phyloP scores from a whole-genome alignment of 305 asterid genomes.

The Fraxinus nigra region DNA sequence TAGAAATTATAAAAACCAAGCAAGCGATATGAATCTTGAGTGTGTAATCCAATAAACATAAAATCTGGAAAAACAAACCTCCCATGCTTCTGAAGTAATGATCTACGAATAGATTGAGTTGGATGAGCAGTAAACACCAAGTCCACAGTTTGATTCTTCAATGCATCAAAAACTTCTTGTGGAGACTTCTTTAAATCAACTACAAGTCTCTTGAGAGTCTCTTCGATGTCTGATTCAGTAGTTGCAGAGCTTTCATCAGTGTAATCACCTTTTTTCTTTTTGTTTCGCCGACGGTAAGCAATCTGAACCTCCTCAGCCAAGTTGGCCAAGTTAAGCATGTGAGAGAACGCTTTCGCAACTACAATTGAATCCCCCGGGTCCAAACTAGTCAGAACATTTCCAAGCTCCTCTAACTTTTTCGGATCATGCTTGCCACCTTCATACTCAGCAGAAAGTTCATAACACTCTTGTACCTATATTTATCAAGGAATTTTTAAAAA shows the following conservation, averaged over 20 bases:
- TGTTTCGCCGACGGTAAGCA: slow-evolving; percentile 45
- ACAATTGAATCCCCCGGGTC: slow-evolving; percentile 60
- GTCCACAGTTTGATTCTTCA: slow-evolving; percentile 55
- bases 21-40: background rate
- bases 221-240: slow-evolving; percentile 54
- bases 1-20: background rate
- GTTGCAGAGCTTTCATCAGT: slow-evolving; percentile 49
- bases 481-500: background rate
- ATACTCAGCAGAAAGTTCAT: slow-evolving; percentile 55
- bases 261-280: slow-evolving; percentile 44
- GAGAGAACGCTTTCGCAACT: slow-evolving; percentile 48
- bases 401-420: slow-evolving; percentile 49
- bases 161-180: slow-evolving; percentile 47
- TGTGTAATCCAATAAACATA: background rate
- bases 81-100: slow-evolving; percentile 53
- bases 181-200: slow-evolving; percentile 46
- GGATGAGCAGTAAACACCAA: slow-evolving; percentile 55
- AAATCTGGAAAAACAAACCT: slow-evolving; percentile 30
- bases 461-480: slow-evolving; percentile 46
- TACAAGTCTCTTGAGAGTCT: slow-evolving; percentile 50
- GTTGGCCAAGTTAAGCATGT: slow-evolving; percentile 60
- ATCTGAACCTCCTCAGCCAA: slow-evolving; percentile 62
- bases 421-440: slow-evolving; percentile 43
- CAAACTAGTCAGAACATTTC: slow-evolving; percentile 44
- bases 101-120: slow-evolving; percentile 51